Conservation (phyloP, 768 basidiomycete species). For the Panaeolus papilionaceus region DNA sequence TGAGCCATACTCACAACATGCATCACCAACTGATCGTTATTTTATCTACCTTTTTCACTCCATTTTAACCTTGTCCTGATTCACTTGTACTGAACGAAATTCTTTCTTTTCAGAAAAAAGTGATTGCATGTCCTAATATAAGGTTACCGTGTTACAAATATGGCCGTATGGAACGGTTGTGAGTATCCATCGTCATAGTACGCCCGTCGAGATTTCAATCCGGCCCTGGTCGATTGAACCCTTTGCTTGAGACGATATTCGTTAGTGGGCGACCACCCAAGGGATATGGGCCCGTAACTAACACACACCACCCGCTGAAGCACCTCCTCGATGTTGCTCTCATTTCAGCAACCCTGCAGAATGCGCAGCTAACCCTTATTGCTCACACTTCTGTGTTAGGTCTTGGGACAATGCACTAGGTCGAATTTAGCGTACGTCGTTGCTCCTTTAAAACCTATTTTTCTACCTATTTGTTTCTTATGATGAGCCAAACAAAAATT, state of each 20-base stretch:
- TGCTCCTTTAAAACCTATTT: background rate
- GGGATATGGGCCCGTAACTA: slow-evolving; percentile 1
- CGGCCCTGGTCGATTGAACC: background rate
- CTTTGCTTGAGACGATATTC: background rate
- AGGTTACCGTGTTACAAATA: slow-evolving; percentile 5
- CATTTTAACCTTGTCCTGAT: background rate
- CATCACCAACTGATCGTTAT: slow-evolving; percentile 64
- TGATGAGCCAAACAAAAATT: slow-evolving; percentile 30
- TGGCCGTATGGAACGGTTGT: background rate
- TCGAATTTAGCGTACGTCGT: slow-evolving; percentile 14
- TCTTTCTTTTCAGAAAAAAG: slow-evolving; percentile 9
- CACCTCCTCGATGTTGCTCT: background rate
- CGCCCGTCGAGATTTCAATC: background rate
- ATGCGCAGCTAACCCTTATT: background rate
- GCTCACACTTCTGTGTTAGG: background rate
- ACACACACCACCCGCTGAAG: slow-evolving; percentile 5
- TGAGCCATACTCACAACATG: slow-evolving; percentile 83
- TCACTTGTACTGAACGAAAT: slow-evolving; percentile 22
- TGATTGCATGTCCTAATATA: background rate
- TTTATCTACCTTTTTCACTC: slow-evolving; percentile 19
- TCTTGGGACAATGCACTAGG: background rate
- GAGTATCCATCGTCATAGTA: background rate
- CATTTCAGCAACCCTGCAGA: background rate
- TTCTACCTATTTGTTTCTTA: slow-evolving; percentile 15
- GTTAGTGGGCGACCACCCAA: slow-evolving; percentile 1